Percentiles rank a stretch among this genome's conserved stretches.
Evolutionary conservation across 768 basidiomycete species (phyloP).

Genomic region (Coprinopsis marcescibilis): DNA sequence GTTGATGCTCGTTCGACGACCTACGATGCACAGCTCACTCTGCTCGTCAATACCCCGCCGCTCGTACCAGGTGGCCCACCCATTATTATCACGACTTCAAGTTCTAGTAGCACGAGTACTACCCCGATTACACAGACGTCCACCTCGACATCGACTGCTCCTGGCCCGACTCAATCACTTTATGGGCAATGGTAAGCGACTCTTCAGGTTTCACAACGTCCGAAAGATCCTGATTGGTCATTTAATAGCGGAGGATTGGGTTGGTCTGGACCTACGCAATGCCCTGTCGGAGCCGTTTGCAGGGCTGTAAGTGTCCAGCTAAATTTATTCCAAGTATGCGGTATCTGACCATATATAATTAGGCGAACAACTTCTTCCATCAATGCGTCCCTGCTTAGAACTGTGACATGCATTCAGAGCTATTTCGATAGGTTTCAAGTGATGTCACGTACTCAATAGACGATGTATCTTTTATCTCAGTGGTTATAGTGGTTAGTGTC

Average conservation of each 20-base stretch:
- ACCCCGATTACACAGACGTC: too few relatives aligned
- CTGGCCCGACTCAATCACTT: too few relatives aligned
- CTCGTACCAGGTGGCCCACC: neutral
- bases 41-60: neutral
- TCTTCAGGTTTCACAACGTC: neutral
- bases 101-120: neutral
- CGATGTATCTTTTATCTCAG: too few relatives aligned
- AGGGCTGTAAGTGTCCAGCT: neutral
- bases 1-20: neutral
- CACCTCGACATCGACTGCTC: too few relatives aligned
- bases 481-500: too few relatives aligned
- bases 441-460: neutral
- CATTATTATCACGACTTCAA: neutral
- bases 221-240: neutral
- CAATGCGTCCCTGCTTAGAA: constrained; percentile 1
- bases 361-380: neutral
- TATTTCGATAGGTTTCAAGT: neutral
- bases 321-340: neutral
- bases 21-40: neutral
- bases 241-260: neutral
- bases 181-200: too few relatives aligned
- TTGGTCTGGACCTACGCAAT: neutral
- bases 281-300: neutral
- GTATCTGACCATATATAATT: neutral
- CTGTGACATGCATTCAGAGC: neutral